Evolutionary conservation across 2,329 filamentous ascomycete species (phyloP), one percentile per base, ranked within the genome.

Genomic region (Neurospora sp.): DNA sequence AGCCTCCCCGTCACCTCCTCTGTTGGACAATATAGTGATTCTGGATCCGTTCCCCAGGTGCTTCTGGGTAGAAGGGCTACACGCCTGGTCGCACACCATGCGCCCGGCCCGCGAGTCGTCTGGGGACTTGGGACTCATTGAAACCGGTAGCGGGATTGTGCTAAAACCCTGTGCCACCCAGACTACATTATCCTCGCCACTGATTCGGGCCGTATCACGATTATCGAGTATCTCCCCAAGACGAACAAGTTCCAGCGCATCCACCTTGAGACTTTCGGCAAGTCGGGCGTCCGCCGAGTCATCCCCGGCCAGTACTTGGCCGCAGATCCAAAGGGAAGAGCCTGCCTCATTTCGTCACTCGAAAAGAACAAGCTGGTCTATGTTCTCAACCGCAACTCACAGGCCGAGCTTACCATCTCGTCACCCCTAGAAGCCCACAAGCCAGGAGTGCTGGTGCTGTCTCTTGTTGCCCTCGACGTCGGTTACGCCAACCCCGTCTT

Each of bases 291-390:
- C 68, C 90, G 96, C 70, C 90, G 96, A 76, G 95, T 98, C 43
- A 89, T 99, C 66, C 96, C 96, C 2, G 96, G 96, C 72, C 93
- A 99, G 80, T 99, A 97, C 78, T 87, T 99, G 38, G 96, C 95
- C 7, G 93, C 93, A 68, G 96, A 99, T 77, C 96, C 96, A 38
- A 97, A 97, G 81, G 96, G 96, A 70, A 89, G 96, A 82, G 96
- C 96, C 69, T 97, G 95, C 78, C 86, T 99, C 78, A 92, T 98
- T 72, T 93, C 96, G 10, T 95, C 94, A 5, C 87, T 95, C 69
- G 96, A 99, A 83, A 99, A 99, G 87, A 99, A 98, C 84, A 99
- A 99, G 84, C 91, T 99, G 70, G 96, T 99, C 75, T 99, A 99
- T 81, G 95, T 99, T 77, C 86, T 99, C 75, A 98, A 98, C 81